phyloP scores from a whole-genome alignment of 306 rosid species.

The Dalbergia cochinchinensis region DNA sequence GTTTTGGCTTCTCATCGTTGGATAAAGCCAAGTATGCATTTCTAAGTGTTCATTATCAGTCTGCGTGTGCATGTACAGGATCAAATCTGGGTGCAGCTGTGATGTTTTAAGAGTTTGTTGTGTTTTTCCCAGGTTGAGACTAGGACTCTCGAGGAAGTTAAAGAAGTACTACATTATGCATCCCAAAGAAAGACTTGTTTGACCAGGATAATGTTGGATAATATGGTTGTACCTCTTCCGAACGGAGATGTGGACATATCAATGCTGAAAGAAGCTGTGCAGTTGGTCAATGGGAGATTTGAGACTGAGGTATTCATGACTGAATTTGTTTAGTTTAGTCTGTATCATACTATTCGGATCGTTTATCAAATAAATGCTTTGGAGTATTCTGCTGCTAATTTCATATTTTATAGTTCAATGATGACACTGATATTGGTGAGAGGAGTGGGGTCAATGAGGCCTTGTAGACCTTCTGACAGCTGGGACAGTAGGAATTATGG shows the following conservation, averaged over 20 bases:
- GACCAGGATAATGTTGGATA: conserved; percentile 94
- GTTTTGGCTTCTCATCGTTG: conserved; percentile 27
- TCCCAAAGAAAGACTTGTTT: conserved; percentile 76
- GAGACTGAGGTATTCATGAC: conserved; percentile 71
- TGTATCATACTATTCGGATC: no score
- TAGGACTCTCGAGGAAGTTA: conserved; percentile 86
- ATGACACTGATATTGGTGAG: no score
- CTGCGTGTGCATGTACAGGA: conserved; percentile 27
- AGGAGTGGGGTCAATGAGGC: no score
- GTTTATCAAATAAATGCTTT: no score
- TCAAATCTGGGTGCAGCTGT: conserved; percentile 12
- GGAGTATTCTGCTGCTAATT: no score
- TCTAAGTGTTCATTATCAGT: conserved; percentile 15
- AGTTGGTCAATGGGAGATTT: conserved; percentile 72
- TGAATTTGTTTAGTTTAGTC: no score
- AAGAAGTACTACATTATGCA: conserved; percentile 73
- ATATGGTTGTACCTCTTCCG: conserved; percentile 87
- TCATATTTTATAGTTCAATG: no score
- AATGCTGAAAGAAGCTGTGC: conserved; percentile 87
- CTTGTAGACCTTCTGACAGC: no score
- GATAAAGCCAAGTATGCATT: conserved; percentile 9
- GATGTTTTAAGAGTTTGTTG: conserved; percentile 30
- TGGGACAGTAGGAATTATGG: no score
- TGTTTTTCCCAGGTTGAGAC: conserved; percentile 80
- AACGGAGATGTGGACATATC: conserved; percentile 80